Base-by-base conservation (phyloP, 108 stramenopile genomes). In the Skeletonema costatum region DNA sequence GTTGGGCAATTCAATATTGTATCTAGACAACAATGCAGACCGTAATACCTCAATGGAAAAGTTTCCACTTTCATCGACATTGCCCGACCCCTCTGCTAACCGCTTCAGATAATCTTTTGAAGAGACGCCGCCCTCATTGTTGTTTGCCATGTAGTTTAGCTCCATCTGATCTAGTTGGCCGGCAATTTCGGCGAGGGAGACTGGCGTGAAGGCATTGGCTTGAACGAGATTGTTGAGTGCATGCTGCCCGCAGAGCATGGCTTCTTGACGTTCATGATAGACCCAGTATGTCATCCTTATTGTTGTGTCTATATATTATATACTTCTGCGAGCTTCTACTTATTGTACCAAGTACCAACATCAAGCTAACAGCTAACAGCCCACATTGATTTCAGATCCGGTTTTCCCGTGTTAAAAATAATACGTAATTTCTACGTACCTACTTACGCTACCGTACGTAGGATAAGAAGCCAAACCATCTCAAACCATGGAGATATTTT, bases 231-330 rank as follows among this genome's bases (percentile, higher is more conserved):
- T 96, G 75, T 97, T 97, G 78, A 97, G 75, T 9, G 92, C 90
- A 75, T 97, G 97, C 84, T 97, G 97, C 13, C 97, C 97, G 72
- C 97, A 97, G 5, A 97, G 86, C 32, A 84, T 66, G 32, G 91
- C 85, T 46, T 94, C 79, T 80, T 97, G 97, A 30, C 90, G 89
- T 53, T 97, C 97, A 72, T 97, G 95, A 62, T 97, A 97, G 35
- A 97, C 86, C 87, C 91, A 94, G 46, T 80, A 69, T 19, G 83
- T 68, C 11, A 69, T 51, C 50, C 76, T 69, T 30, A 44, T 53
- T 32, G 44, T 60, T 19, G 25, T 25, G 25, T 25, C 25, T 25
- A 25, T 25, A 25, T 25, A 25, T 25, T 25, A n/a, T n/a, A n/a
- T n/a, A 25, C 25, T 25, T 25, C 25, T 25, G 25, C 25, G 25